A percentile compares a stretch with the other conserved stretches of the same genome.
Conservation (phyloP, 73 alveolate genomes). For the Uronychia binucleata region DNA sequence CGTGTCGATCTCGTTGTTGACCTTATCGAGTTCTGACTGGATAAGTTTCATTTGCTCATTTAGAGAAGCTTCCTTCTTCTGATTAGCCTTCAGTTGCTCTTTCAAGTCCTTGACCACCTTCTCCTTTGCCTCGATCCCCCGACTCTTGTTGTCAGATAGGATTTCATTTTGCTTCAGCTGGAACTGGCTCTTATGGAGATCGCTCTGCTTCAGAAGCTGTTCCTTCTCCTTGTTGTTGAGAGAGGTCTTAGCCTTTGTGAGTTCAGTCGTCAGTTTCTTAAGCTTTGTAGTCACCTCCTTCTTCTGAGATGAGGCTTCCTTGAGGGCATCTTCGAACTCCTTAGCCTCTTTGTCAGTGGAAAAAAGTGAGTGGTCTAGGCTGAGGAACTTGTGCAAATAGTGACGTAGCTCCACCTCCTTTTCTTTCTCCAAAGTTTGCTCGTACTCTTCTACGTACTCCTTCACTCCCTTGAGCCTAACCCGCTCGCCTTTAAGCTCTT, state of each 20-base stretch:
- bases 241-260: slow-evolving; percentile 3
- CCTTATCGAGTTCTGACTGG: slow-evolving; percentile 6
- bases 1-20: slow-evolving; percentile 29
- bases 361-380: background rate
- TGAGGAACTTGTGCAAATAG: slow-evolving; percentile 3
- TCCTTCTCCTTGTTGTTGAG: slow-evolving; percentile 22
- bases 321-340: slow-evolving; percentile 3
- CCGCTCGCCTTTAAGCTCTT: slow-evolving; percentile 25
- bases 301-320: background rate
- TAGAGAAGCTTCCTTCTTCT: background rate
- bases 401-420: slow-evolving; percentile 22
- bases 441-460: slow-evolving; percentile 34
- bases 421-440: slow-evolving; percentile 11
- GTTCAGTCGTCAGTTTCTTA: slow-evolving; percentile 10
- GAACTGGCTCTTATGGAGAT: slow-evolving; percentile 6
- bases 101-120: background rate
- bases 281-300: background rate
- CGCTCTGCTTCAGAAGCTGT: background rate
- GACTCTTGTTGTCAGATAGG: background rate
- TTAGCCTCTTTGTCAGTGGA: background rate
- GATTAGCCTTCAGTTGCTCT: background rate
- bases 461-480: slow-evolving; percentile 44
- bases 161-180: slow-evolving; percentile 1
- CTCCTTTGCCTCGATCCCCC: background rate
- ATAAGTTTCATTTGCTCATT: background rate